Base-by-base conservation (phyloP, 495 filamentous ascomycete species). In the Podospora tetraspora region DNA sequence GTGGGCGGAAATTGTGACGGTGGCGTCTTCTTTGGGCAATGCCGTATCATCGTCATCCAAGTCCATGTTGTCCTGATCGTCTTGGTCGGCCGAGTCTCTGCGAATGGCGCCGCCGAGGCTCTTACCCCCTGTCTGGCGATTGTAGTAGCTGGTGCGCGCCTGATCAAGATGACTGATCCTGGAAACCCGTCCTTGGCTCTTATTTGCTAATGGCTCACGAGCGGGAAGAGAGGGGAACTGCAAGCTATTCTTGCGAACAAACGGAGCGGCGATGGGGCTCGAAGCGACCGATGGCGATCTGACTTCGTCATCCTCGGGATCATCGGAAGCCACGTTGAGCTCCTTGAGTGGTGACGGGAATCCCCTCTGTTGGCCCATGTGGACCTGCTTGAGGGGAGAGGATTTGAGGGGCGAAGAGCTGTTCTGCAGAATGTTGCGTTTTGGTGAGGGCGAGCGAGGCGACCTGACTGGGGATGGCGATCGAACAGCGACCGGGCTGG, bases 201-300 rank as follows among this genome's bases (percentile, higher is more conserved):
- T 94, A 78, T 92, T 91, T 22, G 87, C 87, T 57, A 97, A 81
- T 29, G 94, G 95, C 74, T 97, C 94, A 56, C 95, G 88, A 9
- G 94, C 92, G 62, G 95, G 95, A 3, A 99, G 82, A 3, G 95
- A 91, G 13, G 96, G 91, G 78, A 99, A 97, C 62, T 88, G 94
- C 62, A 98, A 83, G 72, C 94, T 97, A 77, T 93, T 97, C 82
- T 97, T 97, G 37, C 94, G 90, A 62, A 96, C 77, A 61, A 81
- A 62, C n/a, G 80, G 81, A 66, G 81, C 68, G 8, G 23, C 23
- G 58, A 84, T 80, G 1, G 83, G 83, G 69, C 83, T 85, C 58
- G 79, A 85, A 34, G 71, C 76, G 29, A 81, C 84, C 12, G 83
- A 85, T 34, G 79, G 80, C 1, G 84, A 85, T 56, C 76, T 74